Percentiles rank a stretch among this genome's conserved stretches.
These are phyloP conservation scores for Ogataea siamensis DNA, from an alignment of 805 yeast species.

Conservation along the genomic window DNA sequence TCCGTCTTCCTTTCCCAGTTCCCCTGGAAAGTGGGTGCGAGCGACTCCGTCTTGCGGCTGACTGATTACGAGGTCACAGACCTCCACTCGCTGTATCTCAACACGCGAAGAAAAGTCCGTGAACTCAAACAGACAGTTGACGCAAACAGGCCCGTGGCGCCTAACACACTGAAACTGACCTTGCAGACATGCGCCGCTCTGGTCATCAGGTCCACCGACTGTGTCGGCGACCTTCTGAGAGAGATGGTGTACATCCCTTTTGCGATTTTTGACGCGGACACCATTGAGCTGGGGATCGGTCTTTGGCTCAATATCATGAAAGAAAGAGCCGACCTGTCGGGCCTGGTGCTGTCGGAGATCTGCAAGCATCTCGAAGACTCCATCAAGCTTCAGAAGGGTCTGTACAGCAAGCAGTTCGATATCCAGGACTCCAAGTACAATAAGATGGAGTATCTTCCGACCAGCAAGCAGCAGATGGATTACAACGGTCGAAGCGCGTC, in stretches of 20 bases:
- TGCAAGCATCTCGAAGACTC: constrained; percentile 67
- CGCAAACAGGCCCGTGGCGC: constrained; percentile 21
- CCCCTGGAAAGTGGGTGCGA: constrained; percentile 51
- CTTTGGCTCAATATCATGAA: constrained; percentile 79
- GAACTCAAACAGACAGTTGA: constrained; percentile 8
- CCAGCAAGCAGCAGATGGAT: constrained; percentile 59
- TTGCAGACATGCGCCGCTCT: constrained; percentile 43
- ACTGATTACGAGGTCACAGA: constrained; percentile 27
- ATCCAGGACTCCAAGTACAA: constrained; percentile 56
- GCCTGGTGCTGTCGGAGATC: constrained; percentile 65
- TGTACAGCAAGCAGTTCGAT: constrained; percentile 60
- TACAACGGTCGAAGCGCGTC: constrained; percentile 50
- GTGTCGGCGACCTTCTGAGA: constrained; percentile 46
- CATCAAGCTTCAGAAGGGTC: constrained; percentile 56
- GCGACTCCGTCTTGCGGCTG: constrained; percentile 34
- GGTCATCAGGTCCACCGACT: constrained; percentile 37
- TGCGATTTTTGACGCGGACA: constrained; percentile 52
- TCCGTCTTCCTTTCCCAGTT: constrained; percentile 77
- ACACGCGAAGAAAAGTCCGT: constrained; percentile 13
- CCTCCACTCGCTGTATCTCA: constrained; percentile 19
- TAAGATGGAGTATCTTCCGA: constrained; percentile 87
- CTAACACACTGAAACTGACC: constrained; percentile 38
- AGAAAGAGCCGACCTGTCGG: constrained; percentile 57
- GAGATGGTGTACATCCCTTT: constrained; percentile 72
- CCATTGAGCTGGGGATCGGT: constrained; percentile 64